phyloP scores from a whole-genome alignment of 768 basidiomycete species.

The Floccularia luteovirens region DNA sequence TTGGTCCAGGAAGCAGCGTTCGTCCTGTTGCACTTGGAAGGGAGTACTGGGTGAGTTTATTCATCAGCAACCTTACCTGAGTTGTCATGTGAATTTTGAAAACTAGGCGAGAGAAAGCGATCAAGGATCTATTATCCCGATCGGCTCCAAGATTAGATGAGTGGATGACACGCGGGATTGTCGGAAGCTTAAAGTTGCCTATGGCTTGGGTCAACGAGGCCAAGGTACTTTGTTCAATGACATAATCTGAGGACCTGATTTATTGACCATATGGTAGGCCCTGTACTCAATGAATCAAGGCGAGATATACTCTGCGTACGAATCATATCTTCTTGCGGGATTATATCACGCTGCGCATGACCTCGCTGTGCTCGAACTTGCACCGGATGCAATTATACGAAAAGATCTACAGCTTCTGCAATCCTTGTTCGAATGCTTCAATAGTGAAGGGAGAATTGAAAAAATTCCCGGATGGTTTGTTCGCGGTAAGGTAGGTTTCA shows the following conservation, averaged over 20 bases:
- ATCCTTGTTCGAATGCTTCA: conserved; percentile 63
- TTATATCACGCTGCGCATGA: conserved; percentile 71
- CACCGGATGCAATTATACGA: conserved; percentile 78
- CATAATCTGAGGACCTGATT: conserved; percentile 3
- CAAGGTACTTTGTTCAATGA: conserved; percentile 41
- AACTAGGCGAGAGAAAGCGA: conserved; percentile 69
- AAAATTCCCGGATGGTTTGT: conserved; percentile 70
- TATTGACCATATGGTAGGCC: conserved; percentile 38
- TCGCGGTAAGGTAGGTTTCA: conserved; percentile 69
- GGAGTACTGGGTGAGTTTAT: conserved; percentile 62
- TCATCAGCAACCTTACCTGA: conserved; percentile 18
- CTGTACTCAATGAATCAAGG: conserved; percentile 54
- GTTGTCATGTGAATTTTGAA: conserved; percentile 2
- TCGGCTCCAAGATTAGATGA: conserved; percentile 60
- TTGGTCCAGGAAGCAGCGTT: conserved; percentile 84
- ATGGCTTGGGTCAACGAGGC: conserved; percentile 86
- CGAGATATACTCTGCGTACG: conserved; percentile 66
- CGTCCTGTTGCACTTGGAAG: conserved; percentile 84
- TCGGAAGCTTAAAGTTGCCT: conserved; percentile 77
- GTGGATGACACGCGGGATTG: conserved; percentile 64
- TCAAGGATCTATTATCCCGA: conserved; percentile 74
- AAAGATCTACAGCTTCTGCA: conserved; percentile 56
- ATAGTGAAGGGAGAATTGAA: conserved; percentile 27
- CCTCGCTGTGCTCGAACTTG: conserved; percentile 79
- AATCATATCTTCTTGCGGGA: conserved; percentile 65